Evolutionary conservation across 139 green algal genomes (phyloP), one percentile per base, ranked within the genome.

Genomic region (Desmodesmus armatus): DNA sequence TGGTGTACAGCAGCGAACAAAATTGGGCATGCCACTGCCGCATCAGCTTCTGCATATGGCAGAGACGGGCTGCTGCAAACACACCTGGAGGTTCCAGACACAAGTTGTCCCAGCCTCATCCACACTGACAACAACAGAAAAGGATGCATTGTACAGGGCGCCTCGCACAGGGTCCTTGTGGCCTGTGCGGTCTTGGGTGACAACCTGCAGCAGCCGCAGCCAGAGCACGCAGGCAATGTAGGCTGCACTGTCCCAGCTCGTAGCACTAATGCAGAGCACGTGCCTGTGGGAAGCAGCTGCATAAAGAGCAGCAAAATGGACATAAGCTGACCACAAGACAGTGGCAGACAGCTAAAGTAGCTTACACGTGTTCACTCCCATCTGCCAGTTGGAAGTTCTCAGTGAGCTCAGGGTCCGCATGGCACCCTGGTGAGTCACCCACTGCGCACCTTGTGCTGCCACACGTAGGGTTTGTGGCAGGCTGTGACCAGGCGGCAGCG

Each of bases 101-200:
- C 91, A 94, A 63, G 94, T 91, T 17, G 89, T 94, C 40, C 92
- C 93, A 9, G 88, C 88, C 77, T 97, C 93, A 81, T 97, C 94
- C 7, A 91, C 94, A 60, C 79, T 90, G 21, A 97, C 91, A 21
- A 94, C 88, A 69, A 96, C 91, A 73, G 87, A 71, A 78, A 97
- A 97, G 19, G 72, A 81, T 15, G 25, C 55, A 85, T 96, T 96
- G 91, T 95, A 96, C 41, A 96, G 84, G 33, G 84, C 90, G 1
- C 74, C 86, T 6, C 87, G 83, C 49, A 89, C 65, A 29, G 89
- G 76, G 40, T 91, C 85, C 62, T 88, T 88, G 86, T 94, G 91
- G 4, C 91, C 90, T 19, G 85, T 91, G 47, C 88, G 84, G 83
- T 94, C 91, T 71, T 91, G 86, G 6, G 84, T 78, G 2, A 86